phyloP scores from a whole-genome alignment of 1,139 yeast genomes.

The Lodderomyces pseudojiufengensis region DNA sequence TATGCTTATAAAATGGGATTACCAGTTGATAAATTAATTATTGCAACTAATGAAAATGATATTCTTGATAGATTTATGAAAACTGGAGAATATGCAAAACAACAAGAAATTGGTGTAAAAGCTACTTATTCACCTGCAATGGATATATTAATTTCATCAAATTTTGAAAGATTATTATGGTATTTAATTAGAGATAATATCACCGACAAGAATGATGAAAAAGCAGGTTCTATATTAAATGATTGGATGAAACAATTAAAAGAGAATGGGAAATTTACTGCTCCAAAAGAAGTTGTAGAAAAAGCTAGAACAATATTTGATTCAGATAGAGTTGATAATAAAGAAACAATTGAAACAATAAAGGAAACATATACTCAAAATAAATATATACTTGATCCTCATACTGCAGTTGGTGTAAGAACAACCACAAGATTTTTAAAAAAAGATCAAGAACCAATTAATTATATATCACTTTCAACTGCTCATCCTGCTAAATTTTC shows the following conservation, averaged over 20 bases:
- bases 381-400: constrained; percentile 90
- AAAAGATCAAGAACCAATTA: constrained; percentile 33
- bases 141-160: constrained; percentile 94
- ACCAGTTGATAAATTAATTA: constrained; percentile 79
- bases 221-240: constrained; percentile 72
- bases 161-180: constrained; percentile 96
- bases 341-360: constrained; percentile 74
- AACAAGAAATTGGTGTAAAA: constrained; percentile 57
- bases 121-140: constrained; percentile 96
- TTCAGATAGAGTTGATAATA: constrained; percentile 77
- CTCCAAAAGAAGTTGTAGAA: constrained; percentile 58
- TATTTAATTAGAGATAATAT: constrained; percentile 73
- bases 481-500: constrained; percentile 99
- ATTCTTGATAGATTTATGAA: constrained; percentile 89
- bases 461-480: constrained; percentile 81
- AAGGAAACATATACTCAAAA: constrained; percentile 58
- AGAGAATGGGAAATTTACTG: constrained; percentile 69
- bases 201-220: constrained; percentile 50
- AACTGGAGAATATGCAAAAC: constrained; percentile 77
- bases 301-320: constrained; percentile 69
- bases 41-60: constrained; percentile 95
- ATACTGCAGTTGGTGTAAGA: constrained; percentile 89
- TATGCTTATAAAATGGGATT: constrained; percentile 94
- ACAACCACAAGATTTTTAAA: constrained; percentile 64
- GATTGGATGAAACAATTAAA: constrained; percentile 81